Conservation (phyloP, 352 stramenopile genomes). For the Globisporangium paddicum region DNA sequence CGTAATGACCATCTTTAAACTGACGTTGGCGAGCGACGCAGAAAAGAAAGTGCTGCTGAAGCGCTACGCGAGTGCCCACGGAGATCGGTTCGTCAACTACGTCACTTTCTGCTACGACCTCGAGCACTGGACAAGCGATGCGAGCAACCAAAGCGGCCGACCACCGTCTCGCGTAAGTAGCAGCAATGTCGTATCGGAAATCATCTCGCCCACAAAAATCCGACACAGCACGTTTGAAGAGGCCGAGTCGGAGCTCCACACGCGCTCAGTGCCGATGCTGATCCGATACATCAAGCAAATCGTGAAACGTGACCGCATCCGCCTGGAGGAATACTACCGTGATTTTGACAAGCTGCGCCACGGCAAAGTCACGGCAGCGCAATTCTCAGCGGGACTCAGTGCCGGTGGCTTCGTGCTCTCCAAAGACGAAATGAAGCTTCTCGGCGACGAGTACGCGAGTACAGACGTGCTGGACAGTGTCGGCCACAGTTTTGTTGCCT, state of each 20-base stretch:
- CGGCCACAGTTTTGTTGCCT: slow-evolving; percentile 54
- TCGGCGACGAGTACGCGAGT: slow-evolving; percentile 54
- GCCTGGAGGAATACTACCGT: slow-evolving; percentile 78
- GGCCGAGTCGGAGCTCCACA: slow-evolving; percentile 21
- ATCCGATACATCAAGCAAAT: slow-evolving; percentile 79
- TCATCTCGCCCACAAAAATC: slow-evolving; percentile 47
- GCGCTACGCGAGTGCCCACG: slow-evolving; percentile 65
- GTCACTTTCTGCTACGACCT: slow-evolving; percentile 82
- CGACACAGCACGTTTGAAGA: slow-evolving; percentile 34
- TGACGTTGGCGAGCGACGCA: slow-evolving; percentile 38
- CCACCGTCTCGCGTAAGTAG: slow-evolving; percentile 36
- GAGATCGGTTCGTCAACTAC: slow-evolving; percentile 79
- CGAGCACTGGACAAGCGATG: slow-evolving; percentile 37
- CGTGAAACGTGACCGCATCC: slow-evolving; percentile 77
- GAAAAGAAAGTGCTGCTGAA: slow-evolving; percentile 60
- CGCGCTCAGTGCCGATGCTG: slow-evolving; percentile 57
- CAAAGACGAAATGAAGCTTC: slow-evolving; percentile 46
- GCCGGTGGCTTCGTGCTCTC: slow-evolving; percentile 49
- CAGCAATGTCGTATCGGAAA: slow-evolving; percentile 39
- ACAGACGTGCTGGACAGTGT: slow-evolving; percentile 51
- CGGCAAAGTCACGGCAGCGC: slow-evolving; percentile 60
- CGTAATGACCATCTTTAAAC: slow-evolving; percentile 76
- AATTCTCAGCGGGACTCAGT: slow-evolving; percentile 63
- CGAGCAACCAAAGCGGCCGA: slow-evolving; percentile 27
- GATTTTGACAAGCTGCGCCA: slow-evolving; percentile 83